Percentiles rank a stretch among this genome's conserved stretches.
phyloP scores from a whole-genome alignment of 2,329 filamentous ascomycete species.

The Fusarium sp. region DNA sequence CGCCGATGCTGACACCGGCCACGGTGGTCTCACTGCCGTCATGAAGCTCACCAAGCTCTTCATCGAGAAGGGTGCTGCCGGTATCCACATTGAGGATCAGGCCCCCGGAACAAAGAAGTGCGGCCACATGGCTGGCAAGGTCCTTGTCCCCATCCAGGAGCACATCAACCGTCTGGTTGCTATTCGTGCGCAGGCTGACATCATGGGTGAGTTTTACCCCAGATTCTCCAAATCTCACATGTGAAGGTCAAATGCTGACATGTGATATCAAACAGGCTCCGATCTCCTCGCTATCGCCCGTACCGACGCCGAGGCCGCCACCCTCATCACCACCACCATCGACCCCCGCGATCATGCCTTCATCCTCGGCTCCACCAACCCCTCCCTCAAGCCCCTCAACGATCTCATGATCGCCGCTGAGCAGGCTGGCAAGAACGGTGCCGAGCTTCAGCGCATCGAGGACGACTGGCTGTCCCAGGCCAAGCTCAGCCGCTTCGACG shows the following conservation, averaged over 20 bases:
- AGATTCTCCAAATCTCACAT: constrained; percentile 29
- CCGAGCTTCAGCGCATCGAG: constrained; percentile 89
- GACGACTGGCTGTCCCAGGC: constrained; percentile 87
- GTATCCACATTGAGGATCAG: constrained; percentile 99
- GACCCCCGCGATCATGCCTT: constrained; percentile 95
- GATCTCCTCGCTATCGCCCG: constrained; percentile 93
- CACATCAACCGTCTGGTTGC: constrained; percentile 98
- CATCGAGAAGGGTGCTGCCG: constrained; percentile 94
- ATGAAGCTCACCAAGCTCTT: constrained; percentile 99
- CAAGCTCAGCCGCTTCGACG: constrained; percentile 87
- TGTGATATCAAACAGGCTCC: constrained; percentile 63
- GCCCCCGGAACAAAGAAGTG: constrained; percentile 99
- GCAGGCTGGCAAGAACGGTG: constrained; percentile 81
- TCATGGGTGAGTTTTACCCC: constrained; percentile 78
- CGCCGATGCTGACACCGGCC: constrained; percentile 96
- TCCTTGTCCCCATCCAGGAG: constrained; percentile 94
- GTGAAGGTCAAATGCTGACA: no score
- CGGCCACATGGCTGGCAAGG: constrained; percentile 99
- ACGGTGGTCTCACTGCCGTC: constrained; percentile 96
- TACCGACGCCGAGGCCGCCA: constrained; percentile 97
- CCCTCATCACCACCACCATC: constrained; percentile 95
- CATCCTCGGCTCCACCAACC: constrained; percentile 91
- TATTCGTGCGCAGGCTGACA: constrained; percentile 97
- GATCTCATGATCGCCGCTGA: constrained; percentile 93
- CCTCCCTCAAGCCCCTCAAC: constrained; percentile 83